Evolutionary conservation across 768 basidiomycete genomes (phyloP).

Genomic region (Kwoniella sp.): DNA sequence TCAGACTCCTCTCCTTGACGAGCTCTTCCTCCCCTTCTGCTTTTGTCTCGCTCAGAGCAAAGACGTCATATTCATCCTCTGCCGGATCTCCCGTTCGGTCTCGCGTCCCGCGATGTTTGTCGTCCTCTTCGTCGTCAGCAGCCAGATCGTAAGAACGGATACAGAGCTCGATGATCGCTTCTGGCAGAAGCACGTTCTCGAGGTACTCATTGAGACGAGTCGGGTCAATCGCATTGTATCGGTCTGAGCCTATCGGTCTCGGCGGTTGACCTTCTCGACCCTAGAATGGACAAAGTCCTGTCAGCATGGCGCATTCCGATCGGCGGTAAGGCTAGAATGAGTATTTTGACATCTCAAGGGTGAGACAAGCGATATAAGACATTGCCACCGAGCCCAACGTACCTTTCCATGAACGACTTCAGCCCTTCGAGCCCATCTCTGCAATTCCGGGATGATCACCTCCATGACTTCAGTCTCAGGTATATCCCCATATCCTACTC

Average conservation of each 20-base stretch:
- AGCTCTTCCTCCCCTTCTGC: too few species aligned
- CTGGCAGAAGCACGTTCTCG: conserved; percentile 31
- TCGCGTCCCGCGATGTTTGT: background rate
- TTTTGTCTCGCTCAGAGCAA: too few species aligned
- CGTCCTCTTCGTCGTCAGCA: background rate
- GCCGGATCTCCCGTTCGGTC: background rate
- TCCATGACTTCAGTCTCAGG: conserved; percentile 25
- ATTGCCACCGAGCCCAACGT: conserved; percentile 1
- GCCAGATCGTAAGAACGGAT: conserved; percentile 2
- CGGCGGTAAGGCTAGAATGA: too few species aligned
- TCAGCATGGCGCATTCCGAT: background rate
- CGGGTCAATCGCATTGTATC: conserved; percentile 29
- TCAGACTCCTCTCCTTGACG: too few species aligned
- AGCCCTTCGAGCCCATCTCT: conserved; percentile 38
- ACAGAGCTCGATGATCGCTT: conserved; percentile 35
- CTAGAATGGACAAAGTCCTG: background rate
- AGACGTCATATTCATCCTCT: background rate
- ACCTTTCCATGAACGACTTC: conserved; percentile 1
- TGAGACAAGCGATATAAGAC: too few species aligned
- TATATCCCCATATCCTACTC: conserved; percentile 33
- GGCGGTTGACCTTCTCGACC: conserved; percentile 12
- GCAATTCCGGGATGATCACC: conserved; percentile 41
- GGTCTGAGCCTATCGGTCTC: conserved; percentile 33
- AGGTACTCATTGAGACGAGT: conserved; percentile 21
- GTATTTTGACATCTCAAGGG: too few species aligned